Percentiles rank a stretch among this genome's conserved stretches.
Evolutionary conservation across 176 grass and related monocot species (phyloP).

Genomic region (Zoysia japonica): DNA sequence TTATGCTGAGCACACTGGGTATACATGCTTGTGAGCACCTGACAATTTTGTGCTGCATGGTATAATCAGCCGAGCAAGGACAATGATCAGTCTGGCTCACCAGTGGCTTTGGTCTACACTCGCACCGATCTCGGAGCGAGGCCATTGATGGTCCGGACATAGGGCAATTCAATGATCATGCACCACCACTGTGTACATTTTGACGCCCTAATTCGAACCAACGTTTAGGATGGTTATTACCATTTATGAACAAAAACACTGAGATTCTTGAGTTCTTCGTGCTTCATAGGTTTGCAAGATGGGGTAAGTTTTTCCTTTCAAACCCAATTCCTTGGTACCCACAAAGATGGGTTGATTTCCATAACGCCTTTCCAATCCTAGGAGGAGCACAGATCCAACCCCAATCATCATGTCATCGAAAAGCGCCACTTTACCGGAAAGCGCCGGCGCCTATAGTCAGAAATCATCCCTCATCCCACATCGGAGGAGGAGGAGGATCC

Average conservation of each 20-base stretch:
- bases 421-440: constrained; percentile 11
- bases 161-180: too few species aligned
- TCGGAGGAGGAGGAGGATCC: constrained; percentile 11
- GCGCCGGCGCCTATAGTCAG: constrained; percentile 14
- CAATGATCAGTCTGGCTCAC: neutral
- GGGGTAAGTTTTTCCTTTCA: too few species aligned
- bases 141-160: too few species aligned
- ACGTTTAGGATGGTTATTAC: too few species aligned
- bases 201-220: too few species aligned
- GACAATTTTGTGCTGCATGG: neutral
- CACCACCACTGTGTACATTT: too few species aligned
- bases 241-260: too few species aligned
- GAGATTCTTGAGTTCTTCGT: too few species aligned
- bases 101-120: too few species aligned
- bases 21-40: too few species aligned
- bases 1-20: too few species aligned
- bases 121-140: neutral
- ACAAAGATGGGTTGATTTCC: neutral
- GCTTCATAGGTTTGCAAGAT: too few species aligned
- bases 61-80: neutral
- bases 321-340: neutral
- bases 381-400: neutral
- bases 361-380: neutral
- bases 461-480: constrained; percentile 12
- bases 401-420: constrained; percentile 19